Conservation (phyloP, 1,284 basidiomycete species). For the Mycosarcoma mackinlayi region DNA sequence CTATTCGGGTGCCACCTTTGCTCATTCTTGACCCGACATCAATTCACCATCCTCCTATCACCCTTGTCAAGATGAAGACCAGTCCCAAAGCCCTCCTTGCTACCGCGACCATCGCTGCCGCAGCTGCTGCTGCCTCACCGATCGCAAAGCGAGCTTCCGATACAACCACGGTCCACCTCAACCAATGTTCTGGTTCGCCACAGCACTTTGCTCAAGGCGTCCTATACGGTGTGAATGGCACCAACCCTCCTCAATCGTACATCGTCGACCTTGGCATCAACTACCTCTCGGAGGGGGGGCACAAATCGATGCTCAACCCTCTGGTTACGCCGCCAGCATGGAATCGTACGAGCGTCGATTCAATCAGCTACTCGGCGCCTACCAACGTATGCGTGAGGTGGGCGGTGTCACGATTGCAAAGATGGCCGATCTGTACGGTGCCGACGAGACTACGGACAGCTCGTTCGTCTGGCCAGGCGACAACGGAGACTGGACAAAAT, state of each 20-base stretch:
- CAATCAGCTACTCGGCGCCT: slow-evolving; percentile 9
- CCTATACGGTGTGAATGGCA: slow-evolving; percentile 26
- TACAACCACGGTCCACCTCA: slow-evolving; percentile 20
- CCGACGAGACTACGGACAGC: slow-evolving; percentile 13
- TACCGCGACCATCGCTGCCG: neutral
- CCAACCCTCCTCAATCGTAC: slow-evolving; percentile 22
- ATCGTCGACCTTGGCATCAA: slow-evolving; percentile 18
- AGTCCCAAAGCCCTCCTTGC: neutral
- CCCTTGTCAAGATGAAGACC: slow-evolving; percentile 7
- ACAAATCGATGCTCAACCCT: slow-evolving; percentile 18
- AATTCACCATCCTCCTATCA: too few relatives aligned
- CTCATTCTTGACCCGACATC: too few relatives aligned
- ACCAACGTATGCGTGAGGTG: slow-evolving; percentile 16
- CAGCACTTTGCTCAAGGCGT: slow-evolving; percentile 20
- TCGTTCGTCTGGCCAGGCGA: slow-evolving; percentile 21
- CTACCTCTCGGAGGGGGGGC: slow-evolving; percentile 26
- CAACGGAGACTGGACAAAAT: slow-evolving; percentile 28
- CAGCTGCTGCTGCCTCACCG: neutral
- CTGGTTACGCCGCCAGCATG: slow-evolving; percentile 20
- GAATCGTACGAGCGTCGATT: slow-evolving; percentile 15
- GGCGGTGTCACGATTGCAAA: slow-evolving; percentile 23
- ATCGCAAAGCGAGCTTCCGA: slow-evolving; percentile 18
- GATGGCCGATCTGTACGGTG: slow-evolving; percentile 26
- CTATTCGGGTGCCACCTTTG: too few relatives aligned
- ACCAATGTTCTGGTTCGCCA: slow-evolving; percentile 17